Conservation (phyloP, 768 basidiomycete species). For the Boletales sp. region DNA sequence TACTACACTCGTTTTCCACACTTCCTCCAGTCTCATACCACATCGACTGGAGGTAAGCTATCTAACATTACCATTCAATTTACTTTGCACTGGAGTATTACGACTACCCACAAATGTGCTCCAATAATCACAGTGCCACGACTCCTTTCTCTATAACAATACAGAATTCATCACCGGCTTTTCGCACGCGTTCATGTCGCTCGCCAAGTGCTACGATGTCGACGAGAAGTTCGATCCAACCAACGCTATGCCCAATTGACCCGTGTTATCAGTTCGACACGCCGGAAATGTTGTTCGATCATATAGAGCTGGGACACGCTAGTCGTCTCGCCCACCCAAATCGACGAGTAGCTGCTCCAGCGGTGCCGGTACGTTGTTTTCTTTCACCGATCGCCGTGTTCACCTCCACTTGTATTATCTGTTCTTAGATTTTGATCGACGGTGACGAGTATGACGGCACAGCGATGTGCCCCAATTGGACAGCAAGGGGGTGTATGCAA, state of each 20-base stretch:
- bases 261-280: background rate
- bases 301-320: conserved; percentile 1
- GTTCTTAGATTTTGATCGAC: conserved; percentile 13
- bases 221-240: conserved; percentile 13
- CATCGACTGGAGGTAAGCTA: too few species aligned
- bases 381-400: too few species aligned
- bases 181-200: conserved; percentile 22
- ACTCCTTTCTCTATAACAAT: conserved; percentile 13
- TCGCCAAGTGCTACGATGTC: conserved; percentile 19
- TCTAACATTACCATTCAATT: too few species aligned
- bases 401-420: too few species aligned
- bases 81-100: too few species aligned
- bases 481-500: too few species aligned
- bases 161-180: conserved; percentile 28
- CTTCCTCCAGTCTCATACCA: too few species aligned
- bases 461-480: background rate
- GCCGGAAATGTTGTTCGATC: conserved; percentile 17
- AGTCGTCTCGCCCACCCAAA: background rate
- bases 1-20: too few species aligned
- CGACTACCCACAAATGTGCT: too few species aligned
- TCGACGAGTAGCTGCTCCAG: background rate
- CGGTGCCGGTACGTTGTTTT: conserved; percentile 12
- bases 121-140: too few species aligned
- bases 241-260: conserved; percentile 15
- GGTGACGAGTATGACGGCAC: conserved; percentile 6